Conservation (phyloP, 179 eudicot species). For the Silene noctiflora region DNA sequence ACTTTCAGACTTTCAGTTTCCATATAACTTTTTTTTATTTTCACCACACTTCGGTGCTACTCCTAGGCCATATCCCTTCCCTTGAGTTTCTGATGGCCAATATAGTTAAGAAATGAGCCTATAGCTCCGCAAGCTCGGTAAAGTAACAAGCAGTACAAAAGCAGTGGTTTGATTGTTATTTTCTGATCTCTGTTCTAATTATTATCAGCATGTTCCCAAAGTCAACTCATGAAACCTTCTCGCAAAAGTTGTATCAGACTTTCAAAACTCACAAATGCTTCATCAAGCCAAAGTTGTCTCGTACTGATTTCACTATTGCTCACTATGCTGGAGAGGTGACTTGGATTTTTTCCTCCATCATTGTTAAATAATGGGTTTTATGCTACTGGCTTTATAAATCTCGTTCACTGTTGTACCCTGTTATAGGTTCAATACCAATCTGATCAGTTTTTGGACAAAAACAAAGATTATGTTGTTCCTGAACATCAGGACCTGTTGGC, state of each 20-base stretch:
- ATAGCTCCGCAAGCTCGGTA: not conserved
- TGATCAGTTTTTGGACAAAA: conserved; percentile 86
- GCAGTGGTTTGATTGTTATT: conserved; percentile 10
- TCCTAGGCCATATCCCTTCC: not conserved
- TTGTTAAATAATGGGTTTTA: not conserved
- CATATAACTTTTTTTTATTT: not conserved
- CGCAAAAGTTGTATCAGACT: conserved; percentile 85
- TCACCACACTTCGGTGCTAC: not conserved
- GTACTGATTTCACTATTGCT: conserved; percentile 79
- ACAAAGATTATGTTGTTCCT: conserved; percentile 95
- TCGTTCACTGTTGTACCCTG: conserved; percentile 14
- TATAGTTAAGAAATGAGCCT: not conserved
- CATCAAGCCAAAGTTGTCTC: conserved; percentile 86
- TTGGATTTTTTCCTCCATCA: conserved; percentile 11
- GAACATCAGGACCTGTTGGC: conserved; percentile 87
- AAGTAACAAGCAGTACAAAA: not conserved
- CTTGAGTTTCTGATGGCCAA: not conserved
- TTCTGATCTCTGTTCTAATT: conserved; percentile 7
- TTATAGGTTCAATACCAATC: conserved; percentile 83
- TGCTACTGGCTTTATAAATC: conserved; percentile 10
- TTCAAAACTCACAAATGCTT: conserved; percentile 75
- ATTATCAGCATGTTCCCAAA: conserved; percentile 92
- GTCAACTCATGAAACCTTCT: conserved; percentile 90
- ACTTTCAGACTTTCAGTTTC: not conserved
- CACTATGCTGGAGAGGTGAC: conserved; percentile 98